Base-by-base conservation (phyloP, 768 basidiomycete species). In the Rhizopogon vesiculosus region DNA sequence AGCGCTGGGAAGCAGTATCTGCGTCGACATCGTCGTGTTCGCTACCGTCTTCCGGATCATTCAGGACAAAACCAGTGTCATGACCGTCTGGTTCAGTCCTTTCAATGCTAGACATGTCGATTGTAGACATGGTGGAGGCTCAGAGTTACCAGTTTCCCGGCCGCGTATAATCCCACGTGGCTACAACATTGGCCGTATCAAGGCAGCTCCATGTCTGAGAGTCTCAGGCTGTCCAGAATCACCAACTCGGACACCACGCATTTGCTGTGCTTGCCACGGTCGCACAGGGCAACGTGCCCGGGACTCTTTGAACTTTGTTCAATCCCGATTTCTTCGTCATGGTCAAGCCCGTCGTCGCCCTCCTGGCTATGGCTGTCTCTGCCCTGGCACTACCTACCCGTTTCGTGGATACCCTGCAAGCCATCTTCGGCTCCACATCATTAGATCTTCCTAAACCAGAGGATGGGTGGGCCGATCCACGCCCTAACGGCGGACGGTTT, bases 1-100 rank as follows among this genome's bases (percentile, higher is more conserved):
- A 91, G 41, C 79, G 82, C 63, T 89, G 86, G 8, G 88, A 90
- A 15, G 90, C 88, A 5, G 87, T 90, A 64, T 91, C 90, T 55
- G 78, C 83, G 59, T 87, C 87, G 55, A 74, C 77, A 59, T 82
- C 79, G 56, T 55, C 63, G 52, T 70, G 70, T 16, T 54, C 55
- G 58, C 50, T 53, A 39, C 55, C 40, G 29, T 55, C 49, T 33
- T 59, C 53, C 46, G 15, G 22, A 22, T 52, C 49, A n/a, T 58
- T 42, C 33, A 45, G 29, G 33, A 45, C 42, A 40, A 39, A 38
- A 43, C 40, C 45, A 3, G 28, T 44, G 42, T 53, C 59, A 48
- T 54, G 55, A n/a, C 18, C 53, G 25, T 12, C 48, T 5, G 6
- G 10, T 16, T 38, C 5, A 25, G 15, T 49, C 19, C 15, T 38